Base-by-base conservation (phyloP, 2,329 filamentous ascomycete species). In the Sporothrix protearum region DNA sequence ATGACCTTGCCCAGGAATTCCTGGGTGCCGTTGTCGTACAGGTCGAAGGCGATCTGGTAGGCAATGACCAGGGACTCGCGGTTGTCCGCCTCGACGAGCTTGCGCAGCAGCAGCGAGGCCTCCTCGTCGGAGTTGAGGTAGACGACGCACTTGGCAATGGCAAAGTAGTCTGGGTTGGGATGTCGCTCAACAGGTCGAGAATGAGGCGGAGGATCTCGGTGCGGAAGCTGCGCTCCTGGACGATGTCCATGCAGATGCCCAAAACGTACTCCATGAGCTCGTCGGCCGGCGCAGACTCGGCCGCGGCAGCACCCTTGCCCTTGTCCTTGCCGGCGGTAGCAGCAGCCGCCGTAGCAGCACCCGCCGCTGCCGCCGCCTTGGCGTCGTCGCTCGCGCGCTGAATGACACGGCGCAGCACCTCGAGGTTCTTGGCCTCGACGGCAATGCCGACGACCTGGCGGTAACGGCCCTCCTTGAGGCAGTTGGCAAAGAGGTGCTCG, bases 21-120 rank as follows among this genome's bases (percentile, higher is more conserved):
- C 77, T 99, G 96, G 0, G 96, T 98, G 76, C 96, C 96, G 78
- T 99, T 99, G 82, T 99, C 96, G 81, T 97, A 98, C 6, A 99
- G 86, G 78, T 99, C 96, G 78, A 99, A 99, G 1, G 95, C 96
- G 71, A 99, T 97, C 80, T 99, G 96, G 80, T 98, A 99, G 22
- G 96, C 96, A 67, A 93, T 91, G 25, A 94, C 92, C 19, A 93
- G 88, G 0, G 93, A 94, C 73, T 89, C 89, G 68, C 89, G 86
- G 76, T 97, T 92, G 6, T 89, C 92, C 75, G 92, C 92, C 73
- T 91, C 86, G 10, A 98, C 90, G 28, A 99, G 86, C 76, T 93
- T 90, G 68, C 88, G 88, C 55, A 99, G 88, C 82, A 99, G 94
- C 74, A 88, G 88, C 10, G 94, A 94, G 0, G 96, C 96, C 84